Percentiles rank a stretch among this genome's conserved stretches.
These are phyloP conservation scores for Hibiscus mutabilis DNA, from an alignment of 345 rosid species.

Conservation along the genomic window DNA sequence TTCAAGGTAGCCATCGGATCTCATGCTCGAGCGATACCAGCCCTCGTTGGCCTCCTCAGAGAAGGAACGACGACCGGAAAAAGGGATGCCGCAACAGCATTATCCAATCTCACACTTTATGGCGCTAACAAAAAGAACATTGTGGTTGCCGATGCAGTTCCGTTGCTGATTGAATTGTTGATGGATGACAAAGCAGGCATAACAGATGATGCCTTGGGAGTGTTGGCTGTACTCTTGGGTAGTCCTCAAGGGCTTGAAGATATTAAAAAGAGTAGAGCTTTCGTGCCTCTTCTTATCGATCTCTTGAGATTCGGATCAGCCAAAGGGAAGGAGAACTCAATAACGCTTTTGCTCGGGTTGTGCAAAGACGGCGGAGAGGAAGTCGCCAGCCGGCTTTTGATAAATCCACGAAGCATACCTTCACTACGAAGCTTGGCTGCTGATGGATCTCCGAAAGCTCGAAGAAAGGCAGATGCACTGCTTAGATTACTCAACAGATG, in stretches of 20 bases:
- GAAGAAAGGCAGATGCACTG: conserved; percentile 58
- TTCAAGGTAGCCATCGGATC: conserved; percentile 47
- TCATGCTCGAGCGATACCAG: conserved; percentile 39
- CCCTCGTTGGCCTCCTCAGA: conserved; percentile 41
- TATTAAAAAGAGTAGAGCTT: conserved; percentile 34
- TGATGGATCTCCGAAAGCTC: conserved; percentile 53
- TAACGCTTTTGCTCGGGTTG: conserved; percentile 51
- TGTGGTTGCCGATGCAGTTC: conserved; percentile 40
- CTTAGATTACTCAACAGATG: conserved; percentile 56
- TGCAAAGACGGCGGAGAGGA: conserved; percentile 65
- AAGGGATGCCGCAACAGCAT: conserved; percentile 55
- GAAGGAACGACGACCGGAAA: conserved; percentile 55
- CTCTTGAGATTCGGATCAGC: conserved; percentile 56
- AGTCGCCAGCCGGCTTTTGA: conserved; percentile 36
- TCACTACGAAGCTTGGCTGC: conserved; percentile 52
- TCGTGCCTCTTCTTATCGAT: conserved; percentile 57
- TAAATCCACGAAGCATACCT: conserved; percentile 62
- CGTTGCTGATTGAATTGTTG: conserved; percentile 46
- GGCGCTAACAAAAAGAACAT: conserved; percentile 40
- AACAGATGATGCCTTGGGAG: conserved; percentile 51
- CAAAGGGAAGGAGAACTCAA: conserved; percentile 55
- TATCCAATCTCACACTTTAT: conserved; percentile 44
- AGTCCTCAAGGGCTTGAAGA: conserved; percentile 44
- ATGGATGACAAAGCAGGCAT: conserved; percentile 67
- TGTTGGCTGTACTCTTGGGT: conserved; percentile 40